Conservation (phyloP, 805 yeast species). For the Millerozyma miso region DNA sequence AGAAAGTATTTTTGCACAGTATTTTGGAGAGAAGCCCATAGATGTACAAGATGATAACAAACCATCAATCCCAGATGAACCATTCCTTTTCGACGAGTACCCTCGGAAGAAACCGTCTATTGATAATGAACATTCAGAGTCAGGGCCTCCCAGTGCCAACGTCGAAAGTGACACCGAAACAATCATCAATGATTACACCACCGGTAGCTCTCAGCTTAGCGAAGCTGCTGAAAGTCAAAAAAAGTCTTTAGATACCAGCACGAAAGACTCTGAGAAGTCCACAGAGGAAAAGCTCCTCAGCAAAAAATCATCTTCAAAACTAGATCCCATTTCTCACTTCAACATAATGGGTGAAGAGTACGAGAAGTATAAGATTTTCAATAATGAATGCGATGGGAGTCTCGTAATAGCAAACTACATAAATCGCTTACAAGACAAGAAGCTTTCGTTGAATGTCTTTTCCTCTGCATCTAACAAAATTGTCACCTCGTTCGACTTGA, state of each 20-base stretch:
- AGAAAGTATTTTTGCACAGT: slow-evolving; percentile 5
- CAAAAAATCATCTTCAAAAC: not conserved
- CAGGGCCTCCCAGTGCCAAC: not conserved
- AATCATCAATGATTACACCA: slow-evolving; percentile 18
- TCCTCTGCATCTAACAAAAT: not conserved
- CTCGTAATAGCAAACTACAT: slow-evolving; percentile 10
- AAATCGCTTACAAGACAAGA: slow-evolving; percentile 1
- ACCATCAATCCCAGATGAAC: not conserved
- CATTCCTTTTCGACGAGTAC: not conserved
- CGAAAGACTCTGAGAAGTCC: not conserved
- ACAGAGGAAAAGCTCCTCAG: not conserved
- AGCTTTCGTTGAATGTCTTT: slow-evolving; percentile 1
- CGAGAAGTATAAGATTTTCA: slow-evolving; percentile 10
- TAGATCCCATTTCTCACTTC: not conserved
- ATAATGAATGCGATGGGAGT: slow-evolving; percentile 5
- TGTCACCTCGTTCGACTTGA: not conserved
- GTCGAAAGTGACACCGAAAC: slow-evolving; percentile 29
- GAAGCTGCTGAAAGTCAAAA: not conserved
- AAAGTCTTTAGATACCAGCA: slow-evolving; percentile 3
- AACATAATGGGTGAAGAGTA: not conserved
- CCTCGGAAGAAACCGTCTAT: not conserved
- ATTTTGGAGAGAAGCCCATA: slow-evolving; percentile 3
- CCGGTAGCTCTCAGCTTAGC: slow-evolving; percentile 1
- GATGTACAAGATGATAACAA: not conserved
- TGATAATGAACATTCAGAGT: slow-evolving; percentile 4